These are phyloP conservation scores for Hamamelis virginiana DNA, from an alignment of 164 flowering plant genomes.

Conservation along the genomic window DNA sequence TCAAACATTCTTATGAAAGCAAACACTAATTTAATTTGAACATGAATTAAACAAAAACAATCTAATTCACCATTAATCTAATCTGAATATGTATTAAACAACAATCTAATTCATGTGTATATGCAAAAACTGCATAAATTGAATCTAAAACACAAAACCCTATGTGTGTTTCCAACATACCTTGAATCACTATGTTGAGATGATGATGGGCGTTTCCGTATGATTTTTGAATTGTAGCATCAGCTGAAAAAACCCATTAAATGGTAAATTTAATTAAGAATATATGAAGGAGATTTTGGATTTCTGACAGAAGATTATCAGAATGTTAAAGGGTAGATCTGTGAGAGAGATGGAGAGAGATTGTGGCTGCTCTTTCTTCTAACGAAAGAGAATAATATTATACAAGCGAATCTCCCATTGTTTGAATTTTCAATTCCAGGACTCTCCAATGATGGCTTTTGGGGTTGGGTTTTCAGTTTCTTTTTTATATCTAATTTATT, in stretches of 20 bases:
- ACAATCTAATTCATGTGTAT: slow-evolving; percentile 25
- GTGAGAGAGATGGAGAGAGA: slow-evolving; percentile 7
- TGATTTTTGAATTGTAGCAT: neutral
- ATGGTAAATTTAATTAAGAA: neutral
- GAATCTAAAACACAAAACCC: too few species aligned
- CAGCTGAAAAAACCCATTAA: neutral
- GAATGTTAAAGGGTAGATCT: slow-evolving; percentile 16
- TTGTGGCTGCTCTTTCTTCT: neutral
- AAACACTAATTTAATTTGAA: too few species aligned
- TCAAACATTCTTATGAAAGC: slow-evolving; percentile 8
- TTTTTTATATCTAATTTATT: slow-evolving; percentile 27
- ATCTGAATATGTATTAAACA: too few species aligned
- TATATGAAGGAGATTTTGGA: neutral
- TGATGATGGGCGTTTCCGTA: neutral
- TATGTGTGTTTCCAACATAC: slow-evolving; percentile 1
- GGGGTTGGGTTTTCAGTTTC: slow-evolving; percentile 1
- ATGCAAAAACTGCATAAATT: neutral
- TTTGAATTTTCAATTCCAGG: slow-evolving; percentile 9
- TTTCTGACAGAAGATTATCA: slow-evolving; percentile 10
- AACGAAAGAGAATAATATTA: neutral
- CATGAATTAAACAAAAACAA: too few species aligned
- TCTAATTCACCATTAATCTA: too few species aligned
- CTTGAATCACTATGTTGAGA: neutral
- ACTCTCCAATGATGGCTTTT: neutral
- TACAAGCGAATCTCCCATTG: neutral